Conservation (phyloP, 345 rosid species). For the Cardiospermum halicacabum region DNA sequence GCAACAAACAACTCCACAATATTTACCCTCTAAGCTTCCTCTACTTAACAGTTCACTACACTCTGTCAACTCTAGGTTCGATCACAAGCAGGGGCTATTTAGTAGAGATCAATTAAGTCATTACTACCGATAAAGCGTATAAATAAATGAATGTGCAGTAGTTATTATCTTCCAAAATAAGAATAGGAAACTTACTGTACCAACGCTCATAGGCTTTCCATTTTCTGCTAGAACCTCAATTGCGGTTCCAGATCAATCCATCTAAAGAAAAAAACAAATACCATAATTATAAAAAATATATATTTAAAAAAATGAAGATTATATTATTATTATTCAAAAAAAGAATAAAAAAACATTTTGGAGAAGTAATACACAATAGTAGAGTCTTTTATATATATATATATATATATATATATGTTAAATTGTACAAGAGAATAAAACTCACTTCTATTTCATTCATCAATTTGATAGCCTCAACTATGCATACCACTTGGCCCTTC, state of each 20-base stretch:
- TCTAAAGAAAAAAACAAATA: conserved; percentile 31
- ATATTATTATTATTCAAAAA: too few species aligned
- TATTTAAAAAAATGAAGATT: too few species aligned
- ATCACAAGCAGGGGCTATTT: conserved; percentile 75
- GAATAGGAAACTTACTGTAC: conserved; percentile 42
- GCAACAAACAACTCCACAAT: conserved; percentile 30
- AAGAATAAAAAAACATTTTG: conserved; percentile 2
- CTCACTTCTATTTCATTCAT: conserved; percentile 96
- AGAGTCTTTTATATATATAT: background rate
- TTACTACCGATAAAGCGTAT: background rate
- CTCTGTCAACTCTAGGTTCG: conserved; percentile 42
- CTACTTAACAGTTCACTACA: conserved; percentile 1
- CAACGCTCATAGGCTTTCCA: conserved; percentile 65
- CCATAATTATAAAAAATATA: too few species aligned
- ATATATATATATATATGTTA: too few species aligned
- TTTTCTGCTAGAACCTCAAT: conserved; percentile 75
- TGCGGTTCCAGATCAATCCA: conserved; percentile 72
- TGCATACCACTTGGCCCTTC: conserved; percentile 86
- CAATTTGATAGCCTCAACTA: conserved; percentile 90
- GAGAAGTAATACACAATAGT: background rate
- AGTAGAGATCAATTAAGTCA: conserved; percentile 7
- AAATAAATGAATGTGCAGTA: background rate
- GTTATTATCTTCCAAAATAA: background rate
- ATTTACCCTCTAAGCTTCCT: conserved; percentile 10
- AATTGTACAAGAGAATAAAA: conserved; percentile 9